A percentile compares a stretch with the other conserved stretches of the same genome.
These are phyloP conservation scores for Evernia prunastri DNA, from an alignment of 495 filamentous ascomycete genomes.

Conservation along the genomic window DNA sequence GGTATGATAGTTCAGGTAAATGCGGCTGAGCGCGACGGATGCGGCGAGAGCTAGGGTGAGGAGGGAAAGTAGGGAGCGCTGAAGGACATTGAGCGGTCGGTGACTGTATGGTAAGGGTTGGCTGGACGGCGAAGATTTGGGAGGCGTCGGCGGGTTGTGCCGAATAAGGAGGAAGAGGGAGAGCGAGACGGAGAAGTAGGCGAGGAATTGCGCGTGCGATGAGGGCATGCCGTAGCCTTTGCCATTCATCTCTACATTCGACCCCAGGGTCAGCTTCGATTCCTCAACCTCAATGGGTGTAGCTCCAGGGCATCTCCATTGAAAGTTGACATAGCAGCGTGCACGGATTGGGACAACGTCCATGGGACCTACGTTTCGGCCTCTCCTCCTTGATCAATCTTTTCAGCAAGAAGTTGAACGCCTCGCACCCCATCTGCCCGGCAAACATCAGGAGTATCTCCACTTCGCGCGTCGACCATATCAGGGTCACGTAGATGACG, in stretches of 20 bases:
- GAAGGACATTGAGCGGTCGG: slow-evolving; percentile 49
- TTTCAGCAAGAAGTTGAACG: slow-evolving; percentile 85
- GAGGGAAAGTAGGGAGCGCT: slow-evolving; percentile 51
- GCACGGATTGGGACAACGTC: neutral
- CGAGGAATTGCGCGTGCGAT: slow-evolving; percentile 90
- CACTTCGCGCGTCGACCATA: slow-evolving; percentile 83
- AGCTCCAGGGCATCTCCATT: neutral
- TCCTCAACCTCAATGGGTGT: neutral
- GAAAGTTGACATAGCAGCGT: neutral
- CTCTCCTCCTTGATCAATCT: slow-evolving; percentile 86
- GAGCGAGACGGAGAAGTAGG: slow-evolving; percentile 80
- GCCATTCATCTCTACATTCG: slow-evolving; percentile 60
- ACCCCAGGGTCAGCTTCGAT: neutral
- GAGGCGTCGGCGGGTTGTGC: slow-evolving; percentile 50
- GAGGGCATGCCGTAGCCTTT: slow-evolving; percentile 99
- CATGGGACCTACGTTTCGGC: slow-evolving; percentile 53
- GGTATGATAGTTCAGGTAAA: slow-evolving; percentile 95
- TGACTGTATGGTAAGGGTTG: slow-evolving; percentile 28
- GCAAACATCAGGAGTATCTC: slow-evolving; percentile 87
- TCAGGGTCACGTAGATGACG: slow-evolving; percentile 79
- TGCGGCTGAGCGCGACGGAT: slow-evolving; percentile 67
- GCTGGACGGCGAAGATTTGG: slow-evolving; percentile 28
- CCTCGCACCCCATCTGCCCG: slow-evolving; percentile 90
- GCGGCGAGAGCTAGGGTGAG: slow-evolving; percentile 54
- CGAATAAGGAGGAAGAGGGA: slow-evolving; percentile 74